Conservation (phyloP, 2,329 filamentous ascomycete genomes). For the Pseudonectria foliicola region DNA sequence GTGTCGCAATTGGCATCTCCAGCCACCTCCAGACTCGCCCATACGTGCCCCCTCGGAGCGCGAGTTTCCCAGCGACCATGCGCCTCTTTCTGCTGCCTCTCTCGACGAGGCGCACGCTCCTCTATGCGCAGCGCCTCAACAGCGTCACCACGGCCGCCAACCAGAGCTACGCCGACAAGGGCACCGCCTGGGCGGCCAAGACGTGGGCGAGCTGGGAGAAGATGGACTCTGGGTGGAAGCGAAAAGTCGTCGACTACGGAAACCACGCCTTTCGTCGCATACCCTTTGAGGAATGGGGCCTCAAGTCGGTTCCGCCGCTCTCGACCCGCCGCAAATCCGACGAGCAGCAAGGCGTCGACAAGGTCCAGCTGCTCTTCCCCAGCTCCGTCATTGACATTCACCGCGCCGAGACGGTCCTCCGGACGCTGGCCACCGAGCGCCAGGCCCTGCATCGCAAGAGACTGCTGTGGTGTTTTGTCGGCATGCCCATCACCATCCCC, state of each 20-base stretch:
- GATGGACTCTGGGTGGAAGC: constrained; percentile 80
- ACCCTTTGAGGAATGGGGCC: constrained; percentile 93
- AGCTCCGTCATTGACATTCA: constrained; percentile 57
- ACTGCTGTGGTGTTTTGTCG: constrained; percentile 73
- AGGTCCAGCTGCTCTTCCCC: constrained; percentile 72
- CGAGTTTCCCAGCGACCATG: constrained; percentile 48
- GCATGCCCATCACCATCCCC: constrained; percentile 77
- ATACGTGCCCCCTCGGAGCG: no score
- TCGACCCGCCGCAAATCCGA: constrained; percentile 59
- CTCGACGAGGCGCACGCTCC: constrained; percentile 80
- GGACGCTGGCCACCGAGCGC: constrained; percentile 68
- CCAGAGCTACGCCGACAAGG: constrained; percentile 57
- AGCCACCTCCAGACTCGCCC: background rate
- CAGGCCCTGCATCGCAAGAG: constrained; percentile 69
- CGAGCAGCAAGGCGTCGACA: constrained; percentile 54
- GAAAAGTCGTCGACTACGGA: constrained; percentile 75
- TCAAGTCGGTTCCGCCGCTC: constrained; percentile 87
- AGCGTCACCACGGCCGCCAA: constrained; percentile 40
- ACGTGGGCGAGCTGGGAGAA: constrained; percentile 86
- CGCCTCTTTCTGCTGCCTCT: constrained; percentile 90
- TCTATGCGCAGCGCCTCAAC: constrained; percentile 79
- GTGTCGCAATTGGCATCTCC: background rate
- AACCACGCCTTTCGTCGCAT: constrained; percentile 81
- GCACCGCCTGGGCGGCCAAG: constrained; percentile 62
- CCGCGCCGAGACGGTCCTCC: constrained; percentile 58